phyloP scores from a whole-genome alignment of 1,284 basidiomycete genomes.

The Takashimella tepidaria region DNA sequence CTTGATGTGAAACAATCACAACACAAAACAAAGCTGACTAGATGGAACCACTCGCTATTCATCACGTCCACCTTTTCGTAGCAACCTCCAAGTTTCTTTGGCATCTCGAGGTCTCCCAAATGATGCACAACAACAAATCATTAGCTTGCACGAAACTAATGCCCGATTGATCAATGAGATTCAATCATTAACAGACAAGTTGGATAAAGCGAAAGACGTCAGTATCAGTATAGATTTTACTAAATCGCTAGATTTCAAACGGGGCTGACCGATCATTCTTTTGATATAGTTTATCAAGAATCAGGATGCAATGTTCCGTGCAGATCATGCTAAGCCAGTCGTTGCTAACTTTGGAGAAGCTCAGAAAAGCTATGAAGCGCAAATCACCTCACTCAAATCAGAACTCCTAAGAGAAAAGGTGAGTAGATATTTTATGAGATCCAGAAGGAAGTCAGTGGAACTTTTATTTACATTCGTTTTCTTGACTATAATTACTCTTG shows the following conservation, averaged over 20 bases:
- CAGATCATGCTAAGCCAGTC: constrained; percentile 21
- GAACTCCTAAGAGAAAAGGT: constrained; percentile 64
- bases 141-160: constrained; percentile 72
- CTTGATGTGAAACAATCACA: neutral
- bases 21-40: too few relatives aligned
- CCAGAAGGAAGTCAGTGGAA: constrained; percentile 1
- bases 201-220: constrained; percentile 73
- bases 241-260: constrained; percentile 3
- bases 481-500: neutral
- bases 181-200: constrained; percentile 68
- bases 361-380: constrained; percentile 61
- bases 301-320: constrained; percentile 69
- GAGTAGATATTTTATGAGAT: too few relatives aligned
- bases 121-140: constrained; percentile 69
- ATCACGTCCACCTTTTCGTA: too few relatives aligned
- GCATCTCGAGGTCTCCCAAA: constrained; percentile 71
- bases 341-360: constrained; percentile 65
- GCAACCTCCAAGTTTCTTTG: constrained; percentile 67
- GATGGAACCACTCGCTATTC: too few relatives aligned
- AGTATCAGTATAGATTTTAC: constrained; percentile 16
- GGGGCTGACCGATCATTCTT: neutral
- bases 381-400: constrained; percentile 66
- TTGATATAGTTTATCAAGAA: constrained; percentile 72
- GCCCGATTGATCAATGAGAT: constrained; percentile 63
- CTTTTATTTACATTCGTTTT: too few relatives aligned